These are phyloP conservation scores for Podospora pseudopauciseta DNA, from an alignment of 495 filamentous ascomycete genomes.

Conservation along the genomic window DNA sequence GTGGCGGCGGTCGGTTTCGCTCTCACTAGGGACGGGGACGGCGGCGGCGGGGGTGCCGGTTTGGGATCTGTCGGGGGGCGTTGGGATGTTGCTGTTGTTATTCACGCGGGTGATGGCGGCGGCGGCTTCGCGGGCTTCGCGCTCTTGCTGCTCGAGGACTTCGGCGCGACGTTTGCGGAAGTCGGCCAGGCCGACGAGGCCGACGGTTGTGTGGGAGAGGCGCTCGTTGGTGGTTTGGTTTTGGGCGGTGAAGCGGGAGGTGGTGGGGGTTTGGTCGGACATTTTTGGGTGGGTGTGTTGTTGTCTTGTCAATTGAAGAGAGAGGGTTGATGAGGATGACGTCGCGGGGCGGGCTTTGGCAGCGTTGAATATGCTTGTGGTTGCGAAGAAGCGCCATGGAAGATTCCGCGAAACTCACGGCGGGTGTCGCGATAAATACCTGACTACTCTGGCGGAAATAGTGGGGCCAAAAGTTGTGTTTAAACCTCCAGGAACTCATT, in stretches of 20 bases:
- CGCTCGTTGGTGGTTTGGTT: constrained; percentile 80
- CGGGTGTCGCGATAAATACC: too few relatives aligned
- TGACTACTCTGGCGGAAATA: too few relatives aligned
- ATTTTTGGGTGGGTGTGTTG: constrained; percentile 21
- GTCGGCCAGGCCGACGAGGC: constrained; percentile 85
- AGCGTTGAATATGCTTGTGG: too few relatives aligned
- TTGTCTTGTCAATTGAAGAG: not conserved
- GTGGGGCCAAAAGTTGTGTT: too few relatives aligned
- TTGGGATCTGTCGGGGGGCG: constrained; percentile 39
- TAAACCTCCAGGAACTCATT: too few relatives aligned
- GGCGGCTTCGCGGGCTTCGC: constrained; percentile 67
- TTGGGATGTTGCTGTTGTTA: not conserved
- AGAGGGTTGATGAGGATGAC: not conserved
- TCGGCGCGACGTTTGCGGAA: constrained; percentile 97
- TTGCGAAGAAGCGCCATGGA: too few relatives aligned
- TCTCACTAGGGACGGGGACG: constrained; percentile 23
- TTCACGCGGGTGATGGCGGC: constrained; percentile 37
- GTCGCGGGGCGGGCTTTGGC: too few relatives aligned
- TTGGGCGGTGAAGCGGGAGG: constrained; percentile 72
- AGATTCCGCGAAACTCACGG: too few relatives aligned
- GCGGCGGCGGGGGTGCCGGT: constrained; percentile 39
- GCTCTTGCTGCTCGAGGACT: constrained; percentile 84
- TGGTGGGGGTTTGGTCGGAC: constrained; percentile 30
- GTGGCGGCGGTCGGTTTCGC: constrained; percentile 48
- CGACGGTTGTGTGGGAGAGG: constrained; percentile 89